These are phyloP conservation scores for grape (Vitis vinifera) DNA, from an alignment of 164 flowering plant species.

Conservation along the genomic window ASM3070453v1 NC_081809.1:6704501-6705000, in stretches of 20 bases:
- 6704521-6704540: constrained; percentile 39
- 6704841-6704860: constrained; percentile 30
- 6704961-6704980: constrained; percentile 28
- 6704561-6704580: constrained; percentile 33
- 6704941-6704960: constrained; percentile 30
- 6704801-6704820: constrained; percentile 28
- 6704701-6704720: constrained; percentile 28
- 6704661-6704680: constrained; percentile 29
- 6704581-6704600: constrained; percentile 26
- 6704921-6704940: constrained; percentile 41
- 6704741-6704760: constrained; percentile 37
- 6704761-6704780: constrained; percentile 29
- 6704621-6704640: constrained; percentile 36
- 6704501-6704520: constrained; percentile 32
- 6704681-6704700: constrained; percentile 28
- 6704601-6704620: constrained; percentile 34
- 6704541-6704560: constrained; percentile 46
- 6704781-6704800: constrained; percentile 33
- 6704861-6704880: constrained; percentile 25
- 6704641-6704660: constrained; percentile 38
- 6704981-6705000: constrained; percentile 26
- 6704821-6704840: constrained; percentile 46
- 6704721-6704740: constrained; percentile 42
- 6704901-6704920: constrained; percentile 47
- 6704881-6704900: constrained; percentile 39